Conservation (phyloP, 257 asterid species). For the Salvia splendens region DNA sequence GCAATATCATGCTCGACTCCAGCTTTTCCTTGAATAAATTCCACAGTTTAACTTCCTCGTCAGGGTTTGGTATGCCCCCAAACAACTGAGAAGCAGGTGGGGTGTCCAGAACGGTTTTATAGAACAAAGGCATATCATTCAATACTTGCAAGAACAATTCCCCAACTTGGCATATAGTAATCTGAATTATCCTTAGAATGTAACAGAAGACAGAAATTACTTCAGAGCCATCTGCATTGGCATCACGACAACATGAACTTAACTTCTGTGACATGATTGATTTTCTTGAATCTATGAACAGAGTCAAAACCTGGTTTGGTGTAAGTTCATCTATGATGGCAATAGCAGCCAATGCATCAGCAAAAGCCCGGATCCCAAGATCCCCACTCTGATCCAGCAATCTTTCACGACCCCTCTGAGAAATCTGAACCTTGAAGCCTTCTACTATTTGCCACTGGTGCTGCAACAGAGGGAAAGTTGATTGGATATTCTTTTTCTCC, state of each 20-base stretch:
- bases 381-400: constrained; percentile 67
- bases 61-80: constrained; percentile 97
- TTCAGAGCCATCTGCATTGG: constrained; percentile 60
- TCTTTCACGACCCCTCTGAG: constrained; percentile 87
- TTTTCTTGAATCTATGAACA: constrained; percentile 82
- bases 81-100: constrained; percentile 99
- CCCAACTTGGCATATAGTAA: constrained; percentile 91
- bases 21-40: constrained; percentile 75
- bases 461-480: constrained; percentile 86
- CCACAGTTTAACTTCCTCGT: constrained; percentile 92
- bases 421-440: constrained; percentile 90
- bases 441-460: constrained; percentile 99
- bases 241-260: constrained; percentile 66
- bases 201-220: constrained; percentile 83
- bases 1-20: constrained; percentile 71
- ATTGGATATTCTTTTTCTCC: constrained; percentile 57
- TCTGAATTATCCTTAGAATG: constrained; percentile 81
- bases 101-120: constrained; percentile 73
- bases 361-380: constrained; percentile 75
- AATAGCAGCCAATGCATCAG: constrained; percentile 93
- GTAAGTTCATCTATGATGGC: constrained; percentile 83
- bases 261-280: constrained; percentile 73
- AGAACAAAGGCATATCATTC: constrained; percentile 91
- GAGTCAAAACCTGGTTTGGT: constrained; percentile 71
- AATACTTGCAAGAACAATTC: constrained; percentile 88